Base-by-base conservation (phyloP, 148 eudicot species). In the Tetragonia tetragonoides region DNA sequence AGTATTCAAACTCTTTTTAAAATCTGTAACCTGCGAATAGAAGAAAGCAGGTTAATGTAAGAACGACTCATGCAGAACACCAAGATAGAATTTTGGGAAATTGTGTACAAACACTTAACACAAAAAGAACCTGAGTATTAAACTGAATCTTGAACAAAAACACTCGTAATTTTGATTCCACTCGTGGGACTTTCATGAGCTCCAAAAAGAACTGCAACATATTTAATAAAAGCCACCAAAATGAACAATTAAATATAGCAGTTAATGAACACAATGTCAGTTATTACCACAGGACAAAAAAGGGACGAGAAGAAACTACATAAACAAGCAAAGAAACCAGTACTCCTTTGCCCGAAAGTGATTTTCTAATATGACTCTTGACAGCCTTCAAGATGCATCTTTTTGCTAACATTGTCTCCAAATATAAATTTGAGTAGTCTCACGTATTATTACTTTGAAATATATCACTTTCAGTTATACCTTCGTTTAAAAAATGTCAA, bases 121-220 rank as follows among this genome's bases (percentile, higher is more conserved):
- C 39, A 82, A 68, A 51, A 78, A 80, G 56, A 82, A 90, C 97
- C 98, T 95, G 98, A 70, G 93, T 60, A 49, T 87, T 95, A 79
- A 91, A 95, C 84, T 92, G 97, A 82, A 95, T 95, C 87, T 95
- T 95, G 92, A 95, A 95, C 73, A 91, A 80, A 84, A 95, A 95
- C 72, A 95, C 96, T 83, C 93, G 80, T 70, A 95, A 81, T 84
- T 95, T 95, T 75, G 98, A 89, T 81, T 95, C 98, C 85, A 92
- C 96, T 64, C 98, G 86, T 39, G 97, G 98, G 74, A 86, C 98
- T 85, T 95, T 95, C 98, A 95, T 95, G 79, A 95, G 89, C 94
- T 95, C 98, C 85, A 92, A 6, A 80, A 92, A 92, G 74, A 89
- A 92, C 97, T 94, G 93, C 62, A 88, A 86, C 14, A 70, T 34